phyloP scores from a whole-genome alignment of 2,329 filamentous ascomycete genomes.

The Monilinia fructicola region DNA sequence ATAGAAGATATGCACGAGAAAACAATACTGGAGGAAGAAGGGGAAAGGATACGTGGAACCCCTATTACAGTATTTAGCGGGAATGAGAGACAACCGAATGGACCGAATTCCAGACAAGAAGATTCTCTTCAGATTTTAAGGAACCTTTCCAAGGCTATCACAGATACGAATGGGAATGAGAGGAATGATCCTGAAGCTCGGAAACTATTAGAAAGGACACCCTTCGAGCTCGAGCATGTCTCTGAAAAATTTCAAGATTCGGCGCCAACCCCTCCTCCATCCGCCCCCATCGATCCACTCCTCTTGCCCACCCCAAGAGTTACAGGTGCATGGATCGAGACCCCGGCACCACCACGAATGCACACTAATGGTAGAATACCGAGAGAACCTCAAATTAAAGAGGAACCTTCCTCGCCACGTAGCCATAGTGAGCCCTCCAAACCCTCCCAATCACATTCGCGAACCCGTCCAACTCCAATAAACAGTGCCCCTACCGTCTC shows the following conservation, averaged over 20 bases:
- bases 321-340: constrained; percentile 39
- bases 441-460: constrained; percentile 10
- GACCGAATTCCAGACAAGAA: constrained; percentile 14
- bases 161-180: constrained; percentile 10
- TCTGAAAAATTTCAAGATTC: constrained; percentile 32
- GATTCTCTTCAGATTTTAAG: constrained; percentile 24
- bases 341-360: constrained; percentile 37
- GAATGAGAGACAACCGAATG: background rate
- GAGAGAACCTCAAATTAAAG: constrained; percentile 17
- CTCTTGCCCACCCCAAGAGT: constrained; percentile 37
- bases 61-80: constrained; percentile 32
- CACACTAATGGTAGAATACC: constrained; percentile 4
- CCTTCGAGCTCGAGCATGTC: constrained; percentile 36
- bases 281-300: constrained; percentile 28
- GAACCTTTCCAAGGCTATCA: constrained; percentile 22
- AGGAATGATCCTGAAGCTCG: constrained; percentile 32
- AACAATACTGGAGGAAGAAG: constrained; percentile 34
- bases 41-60: constrained; percentile 27
- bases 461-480: constrained; percentile 27
- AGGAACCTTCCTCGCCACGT: constrained; percentile 12
- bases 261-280: constrained; percentile 28
- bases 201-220: constrained; percentile 33
- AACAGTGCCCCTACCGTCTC: constrained; percentile 33
- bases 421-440: constrained; percentile 10
- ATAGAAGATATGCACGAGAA: constrained; percentile 28